Evolutionary conservation across 1,284 basidiomycete species (phyloP), one percentile per base, ranked within the genome.

Genomic region (Puccinia novopanici): DNA sequence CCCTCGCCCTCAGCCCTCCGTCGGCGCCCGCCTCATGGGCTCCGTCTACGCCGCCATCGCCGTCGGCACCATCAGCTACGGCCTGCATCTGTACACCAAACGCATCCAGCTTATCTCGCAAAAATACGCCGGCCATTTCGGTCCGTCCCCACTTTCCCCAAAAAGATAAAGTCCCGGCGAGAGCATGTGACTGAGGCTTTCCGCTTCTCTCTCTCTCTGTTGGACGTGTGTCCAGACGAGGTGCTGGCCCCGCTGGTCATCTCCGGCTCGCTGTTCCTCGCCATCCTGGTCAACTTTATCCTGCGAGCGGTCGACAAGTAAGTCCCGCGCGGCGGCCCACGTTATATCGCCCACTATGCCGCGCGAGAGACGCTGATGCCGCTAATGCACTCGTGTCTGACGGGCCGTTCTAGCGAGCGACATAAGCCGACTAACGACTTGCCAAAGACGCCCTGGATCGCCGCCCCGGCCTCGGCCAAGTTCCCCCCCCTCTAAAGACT

Each of bases 211-310:
- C 45, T 45, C 15, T 8, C 15, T 79, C 12, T 71, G 12, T 42
- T 54, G 37, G n/a, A 1, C 24, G 40, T n/a, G n/a, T n/a, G n/a
- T n/a, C n/a, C 63, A 79, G 76, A 79, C 40, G 76, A 70, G 24
- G 27, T 79, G 2, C 42, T 72, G 0, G 76, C 76, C 19, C 76
- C 76, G 15, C 24, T 79, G 22, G 27, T 79, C 19, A 79, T 79
- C 27, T 50, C 76, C n/a, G 22, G 15, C 12, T 65, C 67, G 9
- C 68, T 79, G 52, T 79, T 79, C 68, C 19, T 72, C 34, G 76
- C 76, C 17, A 79, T 79, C 45, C 55, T 72, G 22, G 50, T 79
- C 10, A 79, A 79, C 72, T 79, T 79, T 52, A 61, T 72, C 19
- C 70, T 79, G 13, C 76, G 76, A 17, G 67, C 54, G 8, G n/a